A percentile compares a stretch with the other conserved stretches of the same genome.
Conservation (phyloP, 805 yeast genomes). For the Candida dajiaensis region DNA sequence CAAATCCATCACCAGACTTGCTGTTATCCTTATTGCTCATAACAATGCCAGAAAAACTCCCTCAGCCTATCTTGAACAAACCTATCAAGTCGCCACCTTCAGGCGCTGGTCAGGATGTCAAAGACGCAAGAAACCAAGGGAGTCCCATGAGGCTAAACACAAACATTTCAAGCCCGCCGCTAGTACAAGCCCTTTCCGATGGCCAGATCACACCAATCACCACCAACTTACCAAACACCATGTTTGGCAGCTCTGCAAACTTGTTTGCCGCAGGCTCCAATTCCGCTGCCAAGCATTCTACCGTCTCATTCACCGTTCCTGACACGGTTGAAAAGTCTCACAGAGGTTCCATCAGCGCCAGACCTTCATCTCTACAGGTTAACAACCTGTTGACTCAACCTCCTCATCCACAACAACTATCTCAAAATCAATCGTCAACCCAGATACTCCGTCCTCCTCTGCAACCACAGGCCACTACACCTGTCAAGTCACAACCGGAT, state of each 20-base stretch:
- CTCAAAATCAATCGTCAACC: conserved; percentile 1
- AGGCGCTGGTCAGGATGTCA: background rate
- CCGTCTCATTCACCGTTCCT: conserved; percentile 45
- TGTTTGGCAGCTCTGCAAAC: background rate
- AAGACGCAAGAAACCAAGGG: background rate
- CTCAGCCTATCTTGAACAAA: conserved; percentile 12
- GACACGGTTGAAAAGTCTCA: conserved; percentile 37
- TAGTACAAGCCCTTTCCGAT: background rate
- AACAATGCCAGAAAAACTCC: conserved; percentile 6
- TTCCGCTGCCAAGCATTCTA: conserved; percentile 4
- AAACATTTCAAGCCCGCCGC: background rate
- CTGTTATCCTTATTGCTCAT: background rate
- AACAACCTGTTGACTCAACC: conserved; percentile 11
- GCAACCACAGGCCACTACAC: conserved; percentile 3
- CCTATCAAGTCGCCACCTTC: conserved; percentile 3
- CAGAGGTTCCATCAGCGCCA: conserved; percentile 52
- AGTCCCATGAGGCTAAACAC: conserved; percentile 1
- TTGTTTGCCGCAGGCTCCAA: background rate
- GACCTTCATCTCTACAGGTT: conserved; percentile 38
- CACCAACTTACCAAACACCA: background rate
- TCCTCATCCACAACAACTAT: conserved; percentile 14
- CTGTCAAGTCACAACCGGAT: conserved; percentile 1
- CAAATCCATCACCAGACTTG: background rate
- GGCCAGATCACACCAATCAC: background rate
- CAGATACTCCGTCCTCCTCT: background rate